These are phyloP conservation scores for Penicillium sp. DNA, from an alignment of 2,329 filamentous ascomycete species.

Conservation along the genomic window DNA sequence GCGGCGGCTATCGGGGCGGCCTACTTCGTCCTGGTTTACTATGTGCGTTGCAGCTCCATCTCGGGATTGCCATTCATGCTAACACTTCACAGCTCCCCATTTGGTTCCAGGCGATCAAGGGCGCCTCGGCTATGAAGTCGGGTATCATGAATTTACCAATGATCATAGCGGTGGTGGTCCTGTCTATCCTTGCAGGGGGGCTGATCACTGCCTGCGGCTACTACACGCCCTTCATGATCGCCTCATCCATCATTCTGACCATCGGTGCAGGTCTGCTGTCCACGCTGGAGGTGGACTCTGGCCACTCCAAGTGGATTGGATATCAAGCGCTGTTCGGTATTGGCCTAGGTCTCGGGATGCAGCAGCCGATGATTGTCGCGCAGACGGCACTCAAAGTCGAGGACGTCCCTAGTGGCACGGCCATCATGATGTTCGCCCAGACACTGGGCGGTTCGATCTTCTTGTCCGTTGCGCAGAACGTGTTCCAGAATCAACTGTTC, in stretches of 20 bases:
- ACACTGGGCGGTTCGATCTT: constrained; percentile 40
- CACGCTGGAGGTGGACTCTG: constrained; percentile 34
- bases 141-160: constrained; percentile 41
- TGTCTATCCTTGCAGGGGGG: constrained; percentile 32
- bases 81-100: constrained; percentile 38
- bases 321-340: constrained; percentile 40
- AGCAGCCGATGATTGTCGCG: constrained; percentile 35
- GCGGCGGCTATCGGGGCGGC: constrained; percentile 45
- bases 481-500: constrained; percentile 39
- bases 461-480: constrained; percentile 38
- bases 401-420: constrained; percentile 37
- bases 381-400: constrained; percentile 33
- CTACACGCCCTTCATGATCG: constrained; percentile 42
- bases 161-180: constrained; percentile 32
- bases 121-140: constrained; percentile 33
- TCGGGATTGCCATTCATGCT: neutral
- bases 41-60: constrained; percentile 25
- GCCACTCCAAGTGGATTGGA: constrained; percentile 38
- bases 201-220: constrained; percentile 36
- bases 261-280: constrained; percentile 38
- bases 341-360: constrained; percentile 38
- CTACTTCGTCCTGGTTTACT: constrained; percentile 47
- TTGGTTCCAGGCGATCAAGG: constrained; percentile 44
- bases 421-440: constrained; percentile 38
- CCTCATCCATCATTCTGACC: constrained; percentile 31